Percentiles rank a stretch among this genome's conserved stretches.
Conservation (phyloP, 805 yeast genomes). For the Lipomyces japonicus region DNA sequence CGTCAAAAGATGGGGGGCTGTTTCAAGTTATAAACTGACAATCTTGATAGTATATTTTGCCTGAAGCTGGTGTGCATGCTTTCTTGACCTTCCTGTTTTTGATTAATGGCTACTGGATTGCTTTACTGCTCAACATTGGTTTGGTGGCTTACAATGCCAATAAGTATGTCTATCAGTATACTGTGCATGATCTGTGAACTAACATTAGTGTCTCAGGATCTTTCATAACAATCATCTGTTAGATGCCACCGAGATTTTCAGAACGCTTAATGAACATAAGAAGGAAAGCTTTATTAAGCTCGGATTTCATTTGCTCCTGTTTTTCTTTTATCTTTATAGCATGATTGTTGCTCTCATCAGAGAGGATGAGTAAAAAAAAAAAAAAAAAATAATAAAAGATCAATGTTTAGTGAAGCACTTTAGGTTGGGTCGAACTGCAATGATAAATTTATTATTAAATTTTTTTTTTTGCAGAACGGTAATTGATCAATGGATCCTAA, state of each 20-base stretch:
- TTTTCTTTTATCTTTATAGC: constrained; percentile 85
- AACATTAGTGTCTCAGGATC: constrained; percentile 33
- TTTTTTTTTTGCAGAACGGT: too few relatives aligned
- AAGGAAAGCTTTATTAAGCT: constrained; percentile 85
- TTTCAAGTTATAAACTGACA: not conserved
- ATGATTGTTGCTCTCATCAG: constrained; percentile 29
- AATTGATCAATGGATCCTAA: too few relatives aligned
- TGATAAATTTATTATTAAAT: too few relatives aligned
- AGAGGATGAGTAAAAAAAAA: constrained; percentile 21
- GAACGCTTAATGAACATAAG: constrained; percentile 90
- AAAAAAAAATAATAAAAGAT: not conserved
- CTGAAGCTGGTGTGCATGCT: constrained; percentile 84
- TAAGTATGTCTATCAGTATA: constrained; percentile 43
- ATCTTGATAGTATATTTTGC: constrained; percentile 58
- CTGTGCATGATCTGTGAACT: too few relatives aligned
- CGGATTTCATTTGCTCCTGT: constrained; percentile 85
- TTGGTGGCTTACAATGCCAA: constrained; percentile 77
- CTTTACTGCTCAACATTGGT: constrained; percentile 78
- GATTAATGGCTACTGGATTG: constrained; percentile 88
- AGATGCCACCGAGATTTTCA: constrained; percentile 96
- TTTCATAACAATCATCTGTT: constrained; percentile 75
- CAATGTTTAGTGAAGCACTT: too few relatives aligned
- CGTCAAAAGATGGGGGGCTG: too few relatives aligned
- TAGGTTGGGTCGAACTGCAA: too few relatives aligned
- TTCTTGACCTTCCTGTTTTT: constrained; percentile 65